phyloP scores from a whole-genome alignment of 805 yeast genomes.

The Nematodospora valgi region DNA sequence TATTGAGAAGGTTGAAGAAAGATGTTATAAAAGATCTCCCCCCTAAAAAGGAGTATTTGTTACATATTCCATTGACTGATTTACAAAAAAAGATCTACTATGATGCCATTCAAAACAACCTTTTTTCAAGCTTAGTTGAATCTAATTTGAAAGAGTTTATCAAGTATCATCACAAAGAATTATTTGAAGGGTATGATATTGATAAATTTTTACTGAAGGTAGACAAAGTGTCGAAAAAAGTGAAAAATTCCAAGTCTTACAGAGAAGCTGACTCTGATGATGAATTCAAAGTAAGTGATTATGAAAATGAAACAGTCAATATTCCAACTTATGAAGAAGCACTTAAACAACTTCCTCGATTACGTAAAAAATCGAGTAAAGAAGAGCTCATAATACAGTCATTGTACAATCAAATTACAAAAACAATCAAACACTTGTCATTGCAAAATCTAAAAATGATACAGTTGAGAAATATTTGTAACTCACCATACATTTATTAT shows the following conservation, averaged over 20 bases:
- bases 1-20: slow-evolving; percentile 75
- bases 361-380: slow-evolving; percentile 7
- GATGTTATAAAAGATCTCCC: slow-evolving; percentile 72
- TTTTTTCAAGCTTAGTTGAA: slow-evolving; percentile 44
- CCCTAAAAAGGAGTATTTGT: slow-evolving; percentile 83
- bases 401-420: slow-evolving; percentile 12
- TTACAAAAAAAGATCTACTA: slow-evolving; percentile 64
- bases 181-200: slow-evolving; percentile 25
- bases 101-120: slow-evolving; percentile 42
- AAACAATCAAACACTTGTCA: slow-evolving; percentile 30
- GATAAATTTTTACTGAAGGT: slow-evolving; percentile 41
- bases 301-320: not conserved
- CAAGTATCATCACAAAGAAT: slow-evolving; percentile 30
- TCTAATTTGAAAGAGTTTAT: slow-evolving; percentile 52
- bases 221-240: slow-evolving; percentile 13
- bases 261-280: slow-evolving; percentile 28
- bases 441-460: slow-evolving; percentile 63
- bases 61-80: slow-evolving; percentile 65
- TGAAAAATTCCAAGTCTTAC: slow-evolving; percentile 6
- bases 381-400: slow-evolving; percentile 13
- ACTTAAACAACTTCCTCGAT: not conserved
- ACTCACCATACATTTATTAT: slow-evolving; percentile 81
- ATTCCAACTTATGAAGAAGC: slow-evolving; percentile 3
- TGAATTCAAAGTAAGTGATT: slow-evolving; percentile 19
- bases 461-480: slow-evolving; percentile 82